Percentiles rank a stretch among this genome's conserved stretches.
Evolutionary conservation across 345 rosid species (phyloP).

Genomic region (Bruguiera parviflora): DNA sequence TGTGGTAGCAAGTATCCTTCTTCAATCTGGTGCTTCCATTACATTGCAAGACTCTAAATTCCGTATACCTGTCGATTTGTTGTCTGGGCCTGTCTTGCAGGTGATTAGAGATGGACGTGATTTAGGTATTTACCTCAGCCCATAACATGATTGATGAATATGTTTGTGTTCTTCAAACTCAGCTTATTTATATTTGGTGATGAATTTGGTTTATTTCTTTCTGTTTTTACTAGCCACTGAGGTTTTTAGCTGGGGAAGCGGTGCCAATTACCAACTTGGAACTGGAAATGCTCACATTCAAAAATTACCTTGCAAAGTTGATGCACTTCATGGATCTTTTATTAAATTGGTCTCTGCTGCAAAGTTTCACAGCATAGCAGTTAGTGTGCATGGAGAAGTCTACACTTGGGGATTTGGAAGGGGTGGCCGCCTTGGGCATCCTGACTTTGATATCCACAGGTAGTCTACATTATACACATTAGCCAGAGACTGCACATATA

Average conservation of each 20-base stretch:
- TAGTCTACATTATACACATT: slow-evolving; percentile 6
- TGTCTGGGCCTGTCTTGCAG: slow-evolving; percentile 86
- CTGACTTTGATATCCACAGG: slow-evolving; percentile 99
- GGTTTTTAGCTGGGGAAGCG: slow-evolving; percentile 98
- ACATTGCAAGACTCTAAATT: slow-evolving; percentile 66
- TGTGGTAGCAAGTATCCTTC: slow-evolving; percentile 81
- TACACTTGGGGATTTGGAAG: slow-evolving; percentile 99
- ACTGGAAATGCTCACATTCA: slow-evolving; percentile 87
- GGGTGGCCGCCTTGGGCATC: slow-evolving; percentile 99
- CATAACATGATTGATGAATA: slow-evolving; percentile 12
- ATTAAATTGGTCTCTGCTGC: slow-evolving; percentile 82
- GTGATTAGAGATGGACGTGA: slow-evolving; percentile 44
- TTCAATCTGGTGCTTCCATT: slow-evolving; percentile 74
- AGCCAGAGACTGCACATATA: background rate
- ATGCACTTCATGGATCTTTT: slow-evolving; percentile 67
- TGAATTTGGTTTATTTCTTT: slow-evolving; percentile 17
- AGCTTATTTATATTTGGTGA: slow-evolving; percentile 9
- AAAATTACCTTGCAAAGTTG: slow-evolving; percentile 89
- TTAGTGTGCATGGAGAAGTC: slow-evolving; percentile 69
- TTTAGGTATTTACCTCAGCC: slow-evolving; percentile 46
- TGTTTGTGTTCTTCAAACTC: slow-evolving; percentile 14
- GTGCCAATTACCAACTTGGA: slow-evolving; percentile 96
- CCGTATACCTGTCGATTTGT: slow-evolving; percentile 78
- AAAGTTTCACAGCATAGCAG: slow-evolving; percentile 90
- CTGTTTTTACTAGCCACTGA: slow-evolving; percentile 63